A percentile compares a stretch with the other conserved stretches of the same genome.
Conservation (phyloP, 768 basidiomycete species). For the Lentinula sp. region DNA sequence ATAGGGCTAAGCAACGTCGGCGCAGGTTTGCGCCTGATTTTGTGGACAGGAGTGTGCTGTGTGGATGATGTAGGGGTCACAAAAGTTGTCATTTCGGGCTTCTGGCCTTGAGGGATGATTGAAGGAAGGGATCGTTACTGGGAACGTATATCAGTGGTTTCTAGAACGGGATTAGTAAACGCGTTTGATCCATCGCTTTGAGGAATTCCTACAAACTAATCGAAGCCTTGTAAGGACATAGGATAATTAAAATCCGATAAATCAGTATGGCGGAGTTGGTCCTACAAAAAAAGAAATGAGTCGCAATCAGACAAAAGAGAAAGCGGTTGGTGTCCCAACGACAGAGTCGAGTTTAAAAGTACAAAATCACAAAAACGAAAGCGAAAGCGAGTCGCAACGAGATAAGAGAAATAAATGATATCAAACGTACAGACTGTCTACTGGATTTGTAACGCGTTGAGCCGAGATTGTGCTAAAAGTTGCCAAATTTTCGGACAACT, state of each 20-base stretch:
- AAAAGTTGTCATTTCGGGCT: not conserved
- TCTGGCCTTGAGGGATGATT: too few species aligned
- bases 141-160: not conserved
- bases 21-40: constrained; percentile 51
- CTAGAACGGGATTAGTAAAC: not conserved
- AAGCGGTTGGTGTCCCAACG: not conserved
- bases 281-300: not conserved
- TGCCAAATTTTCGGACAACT: not conserved
- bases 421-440: not conserved
- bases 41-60: not conserved
- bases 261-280: not conserved
- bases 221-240: not conserved
- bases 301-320: not conserved
- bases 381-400: not conserved
- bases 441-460: not conserved
- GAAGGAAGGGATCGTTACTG: too few species aligned
- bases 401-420: too few species aligned
- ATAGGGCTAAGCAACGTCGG: constrained; percentile 44
- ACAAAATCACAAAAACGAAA: not conserved
- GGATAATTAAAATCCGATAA: not conserved
- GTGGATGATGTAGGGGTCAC: not conserved
- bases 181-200: not conserved
- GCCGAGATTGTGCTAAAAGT: not conserved
- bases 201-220: not conserved
- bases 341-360: not conserved